phyloP scores from a whole-genome alignment of 257 asterid genomes.

The Leonotis leonurus region DNA sequence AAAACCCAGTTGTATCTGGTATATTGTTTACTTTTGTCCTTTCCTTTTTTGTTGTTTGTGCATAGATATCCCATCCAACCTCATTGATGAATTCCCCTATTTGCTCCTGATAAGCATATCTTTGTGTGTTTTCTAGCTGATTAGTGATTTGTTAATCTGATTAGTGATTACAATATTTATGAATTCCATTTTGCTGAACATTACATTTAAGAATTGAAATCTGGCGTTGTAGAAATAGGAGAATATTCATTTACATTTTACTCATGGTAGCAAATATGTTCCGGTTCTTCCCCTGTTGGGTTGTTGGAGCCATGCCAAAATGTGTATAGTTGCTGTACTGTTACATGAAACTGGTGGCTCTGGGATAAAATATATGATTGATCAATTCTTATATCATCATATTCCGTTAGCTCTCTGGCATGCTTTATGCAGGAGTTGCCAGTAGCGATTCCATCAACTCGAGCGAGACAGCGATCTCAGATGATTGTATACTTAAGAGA shows the following conservation, averaged over 20 bases:
- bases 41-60: background rate
- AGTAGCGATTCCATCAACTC: background rate
- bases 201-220: background rate
- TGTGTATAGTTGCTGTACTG: background rate
- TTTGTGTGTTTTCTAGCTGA: background rate
- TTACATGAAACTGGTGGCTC: background rate
- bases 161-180: background rate
- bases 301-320: background rate
- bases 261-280: background rate
- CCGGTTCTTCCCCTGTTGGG: background rate
- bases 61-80: background rate
- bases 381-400: background rate
- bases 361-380: background rate
- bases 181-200: background rate
- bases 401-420: background rate
- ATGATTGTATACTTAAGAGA: conserved; percentile 25
- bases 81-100: background rate
- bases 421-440: conserved; percentile 33
- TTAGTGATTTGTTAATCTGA: too few relatives aligned
- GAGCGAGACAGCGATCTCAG: background rate
- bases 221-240: background rate
- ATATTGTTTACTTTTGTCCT: conserved; percentile 3
- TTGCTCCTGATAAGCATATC: background rate
- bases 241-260: background rate
- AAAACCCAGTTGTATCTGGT: conserved; percentile 31